Percentiles rank a stretch among this genome's conserved stretches.
Evolutionary conservation across 2,329 filamentous ascomycete species (phyloP).

Genomic region (Fusarium armeniacum): DNA sequence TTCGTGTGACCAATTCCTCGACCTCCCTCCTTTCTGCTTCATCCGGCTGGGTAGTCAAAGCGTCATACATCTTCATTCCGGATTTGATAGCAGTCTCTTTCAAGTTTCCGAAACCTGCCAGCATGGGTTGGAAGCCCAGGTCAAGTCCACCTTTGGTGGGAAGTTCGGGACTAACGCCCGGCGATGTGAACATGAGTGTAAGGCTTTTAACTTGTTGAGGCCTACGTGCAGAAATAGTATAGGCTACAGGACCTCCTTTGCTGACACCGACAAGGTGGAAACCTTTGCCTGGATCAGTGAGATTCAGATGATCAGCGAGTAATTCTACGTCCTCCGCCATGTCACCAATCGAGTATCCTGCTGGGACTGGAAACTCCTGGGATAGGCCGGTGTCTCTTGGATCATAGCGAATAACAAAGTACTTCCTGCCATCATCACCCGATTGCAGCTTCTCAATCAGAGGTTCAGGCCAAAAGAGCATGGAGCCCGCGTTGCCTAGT

Average conservation of each 20-base stretch:
- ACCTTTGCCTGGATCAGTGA: conserved; percentile 19
- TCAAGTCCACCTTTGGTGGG: conserved; percentile 12
- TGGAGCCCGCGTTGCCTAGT: conserved; percentile 40
- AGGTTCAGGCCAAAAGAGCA: conserved; percentile 47
- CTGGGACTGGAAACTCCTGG: conserved; percentile 44
- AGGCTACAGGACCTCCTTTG: conserved; percentile 48
- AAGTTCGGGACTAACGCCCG: conserved; percentile 35
- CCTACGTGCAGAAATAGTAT: conserved; percentile 40
- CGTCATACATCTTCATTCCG: conserved; percentile 15
- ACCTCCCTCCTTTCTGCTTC: conserved; percentile 19
- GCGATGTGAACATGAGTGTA: conserved; percentile 46
- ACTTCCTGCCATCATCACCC: conserved; percentile 11
- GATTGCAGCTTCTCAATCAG: conserved; percentile 42
- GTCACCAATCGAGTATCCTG: conserved; percentile 47
- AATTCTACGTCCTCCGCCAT: conserved; percentile 51
- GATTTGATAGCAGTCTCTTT: conserved; percentile 10
- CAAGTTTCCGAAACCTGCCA: conserved; percentile 1
- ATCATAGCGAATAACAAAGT: conserved; percentile 46
- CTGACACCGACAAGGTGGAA: conserved; percentile 50
- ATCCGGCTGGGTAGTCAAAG: conserved; percentile 26
- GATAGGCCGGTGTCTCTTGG: conserved; percentile 47
- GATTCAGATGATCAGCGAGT: conserved; percentile 46
- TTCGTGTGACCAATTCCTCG: not conserved
- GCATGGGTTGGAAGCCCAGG: conserved; percentile 1
- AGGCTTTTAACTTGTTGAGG: conserved; percentile 42